phyloP scores from a whole-genome alignment of 169 alveolate genomes.

The Plasmodium knowlesi region DNA sequence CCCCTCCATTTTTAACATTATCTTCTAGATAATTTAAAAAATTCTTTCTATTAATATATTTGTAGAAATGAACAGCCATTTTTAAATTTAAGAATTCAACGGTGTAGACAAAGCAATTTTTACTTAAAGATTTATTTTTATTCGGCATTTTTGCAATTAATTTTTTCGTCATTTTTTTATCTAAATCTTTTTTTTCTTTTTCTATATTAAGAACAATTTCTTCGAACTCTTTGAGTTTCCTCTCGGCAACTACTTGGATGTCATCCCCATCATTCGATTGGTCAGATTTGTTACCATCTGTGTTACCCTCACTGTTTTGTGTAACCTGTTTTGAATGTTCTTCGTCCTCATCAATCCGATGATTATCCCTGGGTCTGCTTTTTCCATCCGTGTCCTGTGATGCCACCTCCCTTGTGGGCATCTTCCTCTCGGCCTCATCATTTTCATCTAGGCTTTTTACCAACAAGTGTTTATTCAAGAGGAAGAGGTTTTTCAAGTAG shows the following conservation, averaged over 20 bases:
- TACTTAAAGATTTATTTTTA: not conserved
- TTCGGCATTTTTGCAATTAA: not conserved
- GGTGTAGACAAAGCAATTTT: conserved; percentile 17
- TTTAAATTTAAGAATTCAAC: conserved; percentile 44
- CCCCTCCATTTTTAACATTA: not conserved
- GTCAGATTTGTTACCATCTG: not conserved
- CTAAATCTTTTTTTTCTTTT: not conserved
- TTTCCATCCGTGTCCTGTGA: not conserved
- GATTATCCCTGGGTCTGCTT: not conserved
- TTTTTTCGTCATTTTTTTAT: not conserved
- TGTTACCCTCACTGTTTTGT: not conserved
- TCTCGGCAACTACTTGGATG: conserved; percentile 12
- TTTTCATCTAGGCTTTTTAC: not conserved
- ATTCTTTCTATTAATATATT: conserved; percentile 1
- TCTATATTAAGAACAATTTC: conserved; percentile 39
- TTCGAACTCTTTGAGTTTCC: conserved; percentile 38
- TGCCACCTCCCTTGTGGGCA: not conserved
- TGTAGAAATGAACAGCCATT: conserved; percentile 10
- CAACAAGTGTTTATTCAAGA: not conserved
- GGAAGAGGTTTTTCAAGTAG: conserved; percentile 39
- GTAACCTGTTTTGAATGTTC: not conserved
- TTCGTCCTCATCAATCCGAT: not conserved
- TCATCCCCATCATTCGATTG: not conserved
- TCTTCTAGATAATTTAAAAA: conserved; percentile 31
- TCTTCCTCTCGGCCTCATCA: not conserved